These are phyloP conservation scores for Teratosphaeria epicoccoides DNA, from an alignment of 2,329 filamentous ascomycete genomes.

Conservation along the genomic window DNA sequence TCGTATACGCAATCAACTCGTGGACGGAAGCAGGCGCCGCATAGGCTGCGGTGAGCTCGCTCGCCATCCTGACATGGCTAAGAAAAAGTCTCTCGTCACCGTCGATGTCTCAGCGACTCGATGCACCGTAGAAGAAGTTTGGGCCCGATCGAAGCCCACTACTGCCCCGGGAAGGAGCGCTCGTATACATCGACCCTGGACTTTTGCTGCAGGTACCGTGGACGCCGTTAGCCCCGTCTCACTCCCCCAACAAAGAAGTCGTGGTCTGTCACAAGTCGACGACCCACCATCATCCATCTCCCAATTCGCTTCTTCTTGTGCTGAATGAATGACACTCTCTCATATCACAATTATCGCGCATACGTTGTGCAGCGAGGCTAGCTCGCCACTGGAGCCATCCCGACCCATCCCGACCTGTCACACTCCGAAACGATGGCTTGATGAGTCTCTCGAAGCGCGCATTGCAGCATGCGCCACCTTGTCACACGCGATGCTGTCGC, in stretches of 20 bases:
- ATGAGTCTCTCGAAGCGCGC: slow-evolving; percentile 19
- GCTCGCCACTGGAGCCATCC: too few species aligned
- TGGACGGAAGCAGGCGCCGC: slow-evolving; percentile 13
- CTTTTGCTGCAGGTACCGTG: not conserved
- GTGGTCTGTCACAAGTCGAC: not conserved
- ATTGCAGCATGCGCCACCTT: slow-evolving; percentile 13
- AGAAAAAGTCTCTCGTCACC: not conserved
- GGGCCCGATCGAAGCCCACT: not conserved
- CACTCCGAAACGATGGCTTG: slow-evolving; percentile 11
- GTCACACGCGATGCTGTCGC: not conserved
- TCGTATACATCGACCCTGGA: not conserved
- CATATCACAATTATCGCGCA: too few species aligned
- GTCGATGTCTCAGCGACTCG: not conserved
- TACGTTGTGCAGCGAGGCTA: not conserved
- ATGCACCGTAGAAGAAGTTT: not conserved
- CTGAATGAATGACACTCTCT: too few species aligned
- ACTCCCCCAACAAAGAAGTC: not conserved
- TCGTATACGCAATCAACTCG: slow-evolving; percentile 21
- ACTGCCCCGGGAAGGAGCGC: not conserved
- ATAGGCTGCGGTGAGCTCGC: slow-evolving; percentile 9
- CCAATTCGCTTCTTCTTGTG: not conserved
- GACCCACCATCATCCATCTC: not conserved
- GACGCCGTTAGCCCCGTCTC: not conserved
- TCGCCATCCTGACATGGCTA: slow-evolving; percentile 22
- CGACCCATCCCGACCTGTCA: slow-evolving; percentile 9